Conservation (phyloP, 2,329 filamentous ascomycete genomes). For the Neofusicoccum umdonicola region DNA sequence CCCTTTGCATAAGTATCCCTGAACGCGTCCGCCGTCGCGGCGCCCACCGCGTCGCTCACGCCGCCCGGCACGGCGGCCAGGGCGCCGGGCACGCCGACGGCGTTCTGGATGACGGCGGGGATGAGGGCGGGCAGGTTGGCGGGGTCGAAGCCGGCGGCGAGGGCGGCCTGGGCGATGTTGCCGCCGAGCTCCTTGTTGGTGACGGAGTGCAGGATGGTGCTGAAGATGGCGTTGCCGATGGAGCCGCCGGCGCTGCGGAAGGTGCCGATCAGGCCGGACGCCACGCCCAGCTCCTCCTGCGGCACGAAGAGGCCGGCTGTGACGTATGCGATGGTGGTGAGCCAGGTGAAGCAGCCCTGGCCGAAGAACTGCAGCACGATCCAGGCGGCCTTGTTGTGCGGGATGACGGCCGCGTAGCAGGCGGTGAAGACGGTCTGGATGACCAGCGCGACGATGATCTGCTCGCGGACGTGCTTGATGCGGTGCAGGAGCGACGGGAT, state of each 20-base stretch:
- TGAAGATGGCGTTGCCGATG: conserved; percentile 25
- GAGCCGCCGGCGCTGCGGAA: conserved; percentile 24
- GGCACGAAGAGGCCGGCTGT: conserved; percentile 24
- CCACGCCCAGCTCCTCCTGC: conserved; percentile 24
- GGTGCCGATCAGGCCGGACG: conserved; percentile 25
- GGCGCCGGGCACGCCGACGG: conserved; percentile 28
- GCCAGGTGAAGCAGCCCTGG: conserved; percentile 25
- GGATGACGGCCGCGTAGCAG: conserved; percentile 25
- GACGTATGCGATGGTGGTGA: conserved; percentile 24
- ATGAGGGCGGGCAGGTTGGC: conserved; percentile 25
- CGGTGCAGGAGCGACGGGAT: conserved; percentile 23
- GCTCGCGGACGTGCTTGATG: conserved; percentile 24
- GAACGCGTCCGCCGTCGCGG: conserved; percentile 25
- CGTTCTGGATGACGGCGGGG: conserved; percentile 30
- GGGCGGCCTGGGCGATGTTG: conserved; percentile 29
- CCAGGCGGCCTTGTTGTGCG: conserved; percentile 23
- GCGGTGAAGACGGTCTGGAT: conserved; percentile 27
- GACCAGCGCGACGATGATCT: conserved; percentile 24
- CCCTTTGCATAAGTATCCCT: conserved; percentile 31
- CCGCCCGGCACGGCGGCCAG: conserved; percentile 19
- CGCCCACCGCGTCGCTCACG: conserved; percentile 18
- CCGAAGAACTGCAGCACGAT: conserved; percentile 26
- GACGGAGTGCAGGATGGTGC: conserved; percentile 24
- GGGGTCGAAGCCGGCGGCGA: conserved; percentile 25
- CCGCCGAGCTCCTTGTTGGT: conserved; percentile 28